A percentile compares a stretch with the other conserved stretches of the same genome.
Evolutionary conservation across 164 flowering plant species (phyloP).

Genomic region (Berberis thunbergii): DNA sequence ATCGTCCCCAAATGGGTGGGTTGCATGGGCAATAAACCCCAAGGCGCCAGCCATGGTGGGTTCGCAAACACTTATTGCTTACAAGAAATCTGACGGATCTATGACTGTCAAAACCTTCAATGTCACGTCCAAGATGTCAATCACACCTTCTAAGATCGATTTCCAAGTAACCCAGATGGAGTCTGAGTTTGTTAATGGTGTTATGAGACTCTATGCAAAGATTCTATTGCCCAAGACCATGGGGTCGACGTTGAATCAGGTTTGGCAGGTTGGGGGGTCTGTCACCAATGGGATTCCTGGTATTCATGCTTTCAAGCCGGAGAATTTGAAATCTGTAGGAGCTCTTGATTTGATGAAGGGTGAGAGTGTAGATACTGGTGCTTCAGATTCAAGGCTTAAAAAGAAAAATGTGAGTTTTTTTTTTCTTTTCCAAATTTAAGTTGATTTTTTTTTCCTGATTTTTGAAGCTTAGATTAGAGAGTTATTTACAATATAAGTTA

Average conservation of each 20-base stretch:
- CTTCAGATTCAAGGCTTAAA: conserved; percentile 11
- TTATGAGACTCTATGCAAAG: conserved; percentile 40
- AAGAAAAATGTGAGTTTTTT: conserved; percentile 36
- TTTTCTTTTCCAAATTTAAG: neutral
- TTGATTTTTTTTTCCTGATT: neutral
- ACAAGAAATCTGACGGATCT: conserved; percentile 13
- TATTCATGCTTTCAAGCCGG: conserved; percentile 30
- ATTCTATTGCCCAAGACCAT: conserved; percentile 23
- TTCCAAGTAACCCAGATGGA: conserved; percentile 21
- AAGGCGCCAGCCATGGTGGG: conserved; percentile 35
- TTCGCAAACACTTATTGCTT: conserved; percentile 40
- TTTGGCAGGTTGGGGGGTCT: conserved; percentile 75
- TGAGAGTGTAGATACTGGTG: neutral
- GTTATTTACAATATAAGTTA: too few species aligned
- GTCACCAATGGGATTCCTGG: conserved; percentile 28
- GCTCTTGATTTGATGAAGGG: conserved; percentile 18
- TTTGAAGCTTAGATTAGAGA: too few species aligned
- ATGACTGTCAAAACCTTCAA: conserved; percentile 31
- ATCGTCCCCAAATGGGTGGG: conserved; percentile 33
- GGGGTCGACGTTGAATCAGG: conserved; percentile 40
- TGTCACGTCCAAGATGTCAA: conserved; percentile 17
- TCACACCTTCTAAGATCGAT: conserved; percentile 18
- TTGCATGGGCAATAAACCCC: conserved; percentile 63
- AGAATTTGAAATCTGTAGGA: conserved; percentile 39
- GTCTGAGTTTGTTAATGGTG: conserved; percentile 24